Conservation (phyloP, 345 rosid genomes). For the Carallia pectinifolia region DNA sequence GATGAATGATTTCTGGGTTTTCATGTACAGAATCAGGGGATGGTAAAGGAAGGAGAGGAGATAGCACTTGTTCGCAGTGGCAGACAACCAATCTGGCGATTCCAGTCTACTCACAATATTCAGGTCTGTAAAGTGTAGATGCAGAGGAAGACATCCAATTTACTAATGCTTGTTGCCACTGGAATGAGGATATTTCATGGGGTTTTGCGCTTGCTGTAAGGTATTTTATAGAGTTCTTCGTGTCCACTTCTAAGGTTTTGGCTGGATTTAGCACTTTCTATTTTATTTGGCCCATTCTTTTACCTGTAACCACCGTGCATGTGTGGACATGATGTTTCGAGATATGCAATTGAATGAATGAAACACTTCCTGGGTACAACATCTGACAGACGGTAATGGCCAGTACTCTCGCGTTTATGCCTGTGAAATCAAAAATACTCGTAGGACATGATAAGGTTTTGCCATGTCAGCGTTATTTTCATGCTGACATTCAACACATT, state of each 20-base stretch:
- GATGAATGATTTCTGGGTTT: neutral
- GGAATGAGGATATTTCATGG: neutral
- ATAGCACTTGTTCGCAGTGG: slow-evolving; percentile 93
- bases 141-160: neutral
- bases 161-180: neutral
- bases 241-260: neutral
- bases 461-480: too few relatives aligned
- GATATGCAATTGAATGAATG: slow-evolving; percentile 8
- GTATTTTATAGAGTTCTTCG: neutral
- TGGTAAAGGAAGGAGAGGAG: slow-evolving; percentile 96
- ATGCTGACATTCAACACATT: too few relatives aligned
- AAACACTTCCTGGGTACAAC: neutral
- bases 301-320: neutral
- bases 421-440: too few relatives aligned
- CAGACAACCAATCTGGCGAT: slow-evolving; percentile 90
- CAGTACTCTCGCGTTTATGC: too few relatives aligned
- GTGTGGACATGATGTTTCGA: neutral
- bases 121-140: slow-evolving; percentile 84
- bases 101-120: slow-evolving; percentile 91
- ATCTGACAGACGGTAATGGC: neutral
- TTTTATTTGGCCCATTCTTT: neutral
- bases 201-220: neutral
- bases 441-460: too few relatives aligned
- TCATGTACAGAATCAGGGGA: slow-evolving; percentile 73
- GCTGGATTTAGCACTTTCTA: neutral